Percentiles rank a stretch among this genome's conserved stretches.
Evolutionary conservation across 306 rosid species (phyloP).

Genomic region (Cucumis cinereus): DNA sequence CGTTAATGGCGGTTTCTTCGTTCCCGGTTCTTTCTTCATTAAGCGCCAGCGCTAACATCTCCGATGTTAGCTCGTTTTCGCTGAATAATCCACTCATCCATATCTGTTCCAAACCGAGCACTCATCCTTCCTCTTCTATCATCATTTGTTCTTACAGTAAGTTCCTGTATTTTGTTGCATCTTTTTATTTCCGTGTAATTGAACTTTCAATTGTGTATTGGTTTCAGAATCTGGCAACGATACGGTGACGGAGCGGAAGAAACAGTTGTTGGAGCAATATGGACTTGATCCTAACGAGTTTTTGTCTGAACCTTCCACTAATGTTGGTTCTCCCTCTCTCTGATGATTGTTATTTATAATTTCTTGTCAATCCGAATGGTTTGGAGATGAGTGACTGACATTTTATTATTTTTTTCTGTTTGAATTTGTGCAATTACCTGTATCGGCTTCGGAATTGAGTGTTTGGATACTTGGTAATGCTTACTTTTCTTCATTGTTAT

Average conservation of each 20-base stretch:
- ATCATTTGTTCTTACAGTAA: conserved; percentile 37
- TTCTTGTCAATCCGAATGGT: background rate
- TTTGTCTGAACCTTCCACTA: conserved; percentile 48
- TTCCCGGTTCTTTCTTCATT: conserved; percentile 22
- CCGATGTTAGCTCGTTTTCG: conserved; percentile 14
- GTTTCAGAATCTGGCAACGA: conserved; percentile 37
- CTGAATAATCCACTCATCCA: conserved; percentile 16
- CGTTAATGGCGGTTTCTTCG: conserved; percentile 29
- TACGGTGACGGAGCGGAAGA: conserved; percentile 41
- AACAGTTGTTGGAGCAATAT: conserved; percentile 53
- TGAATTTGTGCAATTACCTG: background rate
- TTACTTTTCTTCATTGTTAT: background rate
- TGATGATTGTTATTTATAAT: background rate
- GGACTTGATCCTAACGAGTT: conserved; percentile 71
- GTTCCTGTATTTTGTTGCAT: conserved; percentile 1
- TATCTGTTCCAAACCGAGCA: conserved; percentile 20
- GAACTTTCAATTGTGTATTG: background rate
- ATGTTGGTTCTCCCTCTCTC: conserved; percentile 31
- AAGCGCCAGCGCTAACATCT: conserved; percentile 16
- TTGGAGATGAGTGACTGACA: background rate
- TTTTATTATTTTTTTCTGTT: background rate
- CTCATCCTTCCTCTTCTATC: conserved; percentile 16
- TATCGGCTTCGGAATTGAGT: background rate
- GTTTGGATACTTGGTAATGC: background rate
- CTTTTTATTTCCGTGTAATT: background rate